phyloP scores from a whole-genome alignment of 306 rosid species.

The Luffa aegyptiaca region DNA sequence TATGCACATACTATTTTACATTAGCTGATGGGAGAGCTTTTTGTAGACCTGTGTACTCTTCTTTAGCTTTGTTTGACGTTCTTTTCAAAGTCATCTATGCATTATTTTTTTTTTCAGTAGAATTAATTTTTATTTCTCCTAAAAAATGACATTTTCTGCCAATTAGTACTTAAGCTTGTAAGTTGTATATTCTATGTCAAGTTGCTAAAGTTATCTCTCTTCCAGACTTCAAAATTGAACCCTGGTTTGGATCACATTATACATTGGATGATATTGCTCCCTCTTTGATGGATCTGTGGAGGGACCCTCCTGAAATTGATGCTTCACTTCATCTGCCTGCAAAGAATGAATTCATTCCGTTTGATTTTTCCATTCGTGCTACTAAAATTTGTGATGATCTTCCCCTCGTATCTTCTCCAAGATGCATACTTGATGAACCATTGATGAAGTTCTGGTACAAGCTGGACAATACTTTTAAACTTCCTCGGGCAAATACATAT shows the following conservation, averaged over 20 bases:
- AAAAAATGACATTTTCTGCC: not conserved
- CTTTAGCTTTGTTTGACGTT: not conserved
- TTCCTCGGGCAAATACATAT: constrained; percentile 90
- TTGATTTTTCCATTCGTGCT: constrained; percentile 70
- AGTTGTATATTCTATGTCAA: constrained; percentile 5
- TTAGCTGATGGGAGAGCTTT: not conserved
- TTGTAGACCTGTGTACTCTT: not conserved
- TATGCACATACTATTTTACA: not conserved
- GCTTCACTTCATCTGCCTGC: constrained; percentile 70
- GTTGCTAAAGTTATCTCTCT: constrained; percentile 4
- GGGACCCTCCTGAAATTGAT: constrained; percentile 68
- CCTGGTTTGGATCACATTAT: constrained; percentile 89
- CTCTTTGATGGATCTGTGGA: constrained; percentile 66
- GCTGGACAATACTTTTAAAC: constrained; percentile 59
- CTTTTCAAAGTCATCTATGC: not conserved
- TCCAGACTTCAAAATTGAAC: constrained; percentile 61
- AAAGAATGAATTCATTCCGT: constrained; percentile 84
- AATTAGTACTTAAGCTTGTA: not conserved
- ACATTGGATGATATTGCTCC: constrained; percentile 63
- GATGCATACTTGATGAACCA: constrained; percentile 74
- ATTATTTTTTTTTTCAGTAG: not conserved
- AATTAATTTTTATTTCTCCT: not conserved
- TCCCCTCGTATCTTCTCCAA: constrained; percentile 40
- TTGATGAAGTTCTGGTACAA: constrained; percentile 89
- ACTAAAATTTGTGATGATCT: constrained; percentile 21